Conservation (phyloP, 257 asterid genomes). For the Fraxinus quadrangulata region DNA sequence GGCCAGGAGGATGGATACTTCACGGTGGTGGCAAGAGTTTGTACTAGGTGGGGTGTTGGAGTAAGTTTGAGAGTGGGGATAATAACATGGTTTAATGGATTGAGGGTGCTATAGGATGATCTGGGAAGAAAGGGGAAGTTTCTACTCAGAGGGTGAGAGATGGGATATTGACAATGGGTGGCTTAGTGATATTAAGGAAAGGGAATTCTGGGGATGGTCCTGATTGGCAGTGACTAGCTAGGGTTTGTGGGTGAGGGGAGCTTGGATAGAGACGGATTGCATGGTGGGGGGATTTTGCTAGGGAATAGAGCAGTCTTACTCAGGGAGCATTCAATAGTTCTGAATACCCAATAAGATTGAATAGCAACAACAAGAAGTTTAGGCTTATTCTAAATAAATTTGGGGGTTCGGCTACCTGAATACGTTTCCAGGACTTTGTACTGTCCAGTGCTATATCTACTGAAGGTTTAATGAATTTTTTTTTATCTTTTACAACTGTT, state of each 20-base stretch:
- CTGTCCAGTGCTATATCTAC: constrained; percentile 2
- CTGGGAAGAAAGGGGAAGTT: background rate
- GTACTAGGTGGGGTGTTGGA: background rate
- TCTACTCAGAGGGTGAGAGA: background rate
- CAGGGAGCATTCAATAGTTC: background rate
- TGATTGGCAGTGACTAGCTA: background rate
- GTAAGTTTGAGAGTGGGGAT: background rate
- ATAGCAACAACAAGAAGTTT: background rate
- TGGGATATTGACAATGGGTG: background rate
- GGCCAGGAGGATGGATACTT: background rate
- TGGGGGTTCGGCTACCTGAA: background rate
- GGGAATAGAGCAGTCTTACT: background rate
- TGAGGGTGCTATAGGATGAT: background rate
- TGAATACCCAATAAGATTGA: background rate
- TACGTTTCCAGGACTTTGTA: background rate
- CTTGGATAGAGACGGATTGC: background rate
- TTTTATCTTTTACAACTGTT: background rate
- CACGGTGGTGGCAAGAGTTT: background rate
- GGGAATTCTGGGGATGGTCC: background rate
- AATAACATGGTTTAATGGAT: background rate
- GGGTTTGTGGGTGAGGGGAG: background rate
- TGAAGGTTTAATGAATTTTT: background rate
- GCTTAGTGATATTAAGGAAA: background rate
- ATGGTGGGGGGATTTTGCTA: background rate
- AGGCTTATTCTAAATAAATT: background rate